A percentile compares a stretch with the other conserved stretches of the same genome.
Evolutionary conservation across 2,329 filamentous ascomycete species (phyloP).

Genomic region (Hirsutella thompsonii): DNA sequence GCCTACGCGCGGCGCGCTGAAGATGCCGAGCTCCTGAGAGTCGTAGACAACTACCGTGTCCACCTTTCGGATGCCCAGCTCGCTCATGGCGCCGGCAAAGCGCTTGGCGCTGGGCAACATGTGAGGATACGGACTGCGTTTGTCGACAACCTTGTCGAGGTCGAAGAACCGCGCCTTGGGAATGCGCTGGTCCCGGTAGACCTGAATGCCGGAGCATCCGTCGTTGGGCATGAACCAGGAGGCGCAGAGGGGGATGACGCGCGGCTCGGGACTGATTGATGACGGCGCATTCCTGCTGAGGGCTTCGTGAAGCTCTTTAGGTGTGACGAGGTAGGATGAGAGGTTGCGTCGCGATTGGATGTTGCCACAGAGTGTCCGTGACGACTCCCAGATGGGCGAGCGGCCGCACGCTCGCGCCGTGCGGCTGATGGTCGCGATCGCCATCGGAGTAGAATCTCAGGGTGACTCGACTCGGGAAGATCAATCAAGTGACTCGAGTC

Average conservation of each 20-base stretch:
- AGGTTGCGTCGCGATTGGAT: constrained; percentile 30
- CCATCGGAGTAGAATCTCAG: not conserved
- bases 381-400: constrained; percentile 19
- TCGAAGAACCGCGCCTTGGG: constrained; percentile 92
- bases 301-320: constrained; percentile 67
- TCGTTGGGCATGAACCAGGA: constrained; percentile 97
- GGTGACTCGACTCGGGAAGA: no score
- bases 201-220: constrained; percentile 63
- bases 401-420: constrained; percentile 24
- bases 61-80: constrained; percentile 73
- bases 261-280: constrained; percentile 67
- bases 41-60: constrained; percentile 94
- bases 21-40: constrained; percentile 79
- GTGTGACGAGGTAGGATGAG: constrained; percentile 76
- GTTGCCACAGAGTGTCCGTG: constrained; percentile 14
- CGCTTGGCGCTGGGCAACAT: constrained; percentile 78
- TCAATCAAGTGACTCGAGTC: no score
- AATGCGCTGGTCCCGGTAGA: constrained; percentile 73
- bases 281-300: constrained; percentile 71
- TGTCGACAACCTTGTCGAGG: constrained; percentile 82
- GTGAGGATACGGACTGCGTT: constrained; percentile 80
- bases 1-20: constrained; percentile 82
- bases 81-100: constrained; percentile 81
- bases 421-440: constrained; percentile 21
- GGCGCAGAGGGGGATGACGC: constrained; percentile 80